Evolutionary conservation across 768 basidiomycete species (phyloP), one percentile per base, ranked within the genome.

Genomic region (Lanmaoa pseudosensibilis): DNA sequence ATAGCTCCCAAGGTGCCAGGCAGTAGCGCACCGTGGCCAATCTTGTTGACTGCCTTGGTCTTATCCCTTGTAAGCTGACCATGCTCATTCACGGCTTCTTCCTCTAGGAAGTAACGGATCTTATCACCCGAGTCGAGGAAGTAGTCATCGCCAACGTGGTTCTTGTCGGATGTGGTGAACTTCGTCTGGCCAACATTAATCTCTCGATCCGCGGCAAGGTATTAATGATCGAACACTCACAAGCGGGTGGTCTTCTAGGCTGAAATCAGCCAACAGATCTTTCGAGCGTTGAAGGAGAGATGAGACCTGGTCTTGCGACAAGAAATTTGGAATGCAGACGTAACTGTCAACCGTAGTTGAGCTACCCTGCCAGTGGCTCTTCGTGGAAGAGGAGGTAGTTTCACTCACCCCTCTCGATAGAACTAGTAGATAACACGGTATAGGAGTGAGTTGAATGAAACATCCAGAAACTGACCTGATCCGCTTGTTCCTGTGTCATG

Each of bases 91-190:
- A 97, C 77, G 1, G 95, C 93, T 48, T 88, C 92, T 62, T 92
- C 87, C 69, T 98, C 97, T 43, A 99, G 77, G 73, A 99, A 98
- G 72, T 87, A 98, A 7, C 90, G 86, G 77, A 98, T 92, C 79
- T 97, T 97, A 72, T 98, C 93, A 2, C 93, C 92, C 1, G 92
- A 94, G 32, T 76, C 82, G 46, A 99, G 77, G 67, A 99, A 99
- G 72, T 98, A 98, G 33, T 92, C 85, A 66, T 98, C 94, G 1
- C 94, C 94, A 25, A 93, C 80, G 63, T 94, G 91, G 51, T 86
- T 78, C 55, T 82, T 76, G 56, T 90, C 86, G 6, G 71, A 73
- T 0, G 94, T 94, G 16, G 88, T 90, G 73, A 99, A 99, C 67
- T 85, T 90, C 13, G 94, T 98, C 94, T 94, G 48, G 54, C 21